phyloP scores from a whole-genome alignment of 179 eudicot species.

The Carnegiea gigantea region DNA sequence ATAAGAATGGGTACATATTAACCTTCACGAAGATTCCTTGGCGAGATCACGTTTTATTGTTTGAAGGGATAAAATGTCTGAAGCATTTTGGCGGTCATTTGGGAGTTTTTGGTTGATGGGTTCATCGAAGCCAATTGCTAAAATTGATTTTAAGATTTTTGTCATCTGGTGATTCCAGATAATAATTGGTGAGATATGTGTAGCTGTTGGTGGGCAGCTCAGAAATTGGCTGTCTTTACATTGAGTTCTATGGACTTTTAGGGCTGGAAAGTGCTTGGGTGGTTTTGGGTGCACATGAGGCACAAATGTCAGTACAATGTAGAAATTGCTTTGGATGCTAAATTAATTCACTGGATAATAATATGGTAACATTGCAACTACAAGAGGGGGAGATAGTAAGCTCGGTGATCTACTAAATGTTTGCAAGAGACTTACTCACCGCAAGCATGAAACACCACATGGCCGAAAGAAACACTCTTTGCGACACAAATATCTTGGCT shows the following conservation, averaged over 20 bases:
- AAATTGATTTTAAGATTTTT: neutral
- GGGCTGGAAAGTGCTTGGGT: too few relatives aligned
- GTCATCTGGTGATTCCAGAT: neutral
- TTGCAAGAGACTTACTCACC: neutral
- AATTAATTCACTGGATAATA: neutral
- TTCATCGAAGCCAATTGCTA: neutral
- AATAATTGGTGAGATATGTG: neutral
- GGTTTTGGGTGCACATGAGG: neutral
- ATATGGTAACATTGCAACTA: neutral
- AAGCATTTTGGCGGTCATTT: neutral
- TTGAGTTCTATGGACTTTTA: too few relatives aligned
- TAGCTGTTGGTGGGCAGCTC: neutral
- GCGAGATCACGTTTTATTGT: neutral
- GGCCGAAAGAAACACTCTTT: neutral
- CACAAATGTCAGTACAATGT: neutral
- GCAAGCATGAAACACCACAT: neutral
- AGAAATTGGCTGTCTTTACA: neutral
- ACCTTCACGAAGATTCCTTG: neutral
- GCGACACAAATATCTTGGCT: neutral
- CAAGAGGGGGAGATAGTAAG: neutral
- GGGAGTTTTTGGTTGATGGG: neutral
- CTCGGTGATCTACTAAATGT: neutral
- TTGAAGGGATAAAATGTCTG: neutral
- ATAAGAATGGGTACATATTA: neutral
- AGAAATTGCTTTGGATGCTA: neutral